Base-by-base conservation (phyloP, 768 basidiomycete genomes). In the Pulveroboletus sp. region DNA sequence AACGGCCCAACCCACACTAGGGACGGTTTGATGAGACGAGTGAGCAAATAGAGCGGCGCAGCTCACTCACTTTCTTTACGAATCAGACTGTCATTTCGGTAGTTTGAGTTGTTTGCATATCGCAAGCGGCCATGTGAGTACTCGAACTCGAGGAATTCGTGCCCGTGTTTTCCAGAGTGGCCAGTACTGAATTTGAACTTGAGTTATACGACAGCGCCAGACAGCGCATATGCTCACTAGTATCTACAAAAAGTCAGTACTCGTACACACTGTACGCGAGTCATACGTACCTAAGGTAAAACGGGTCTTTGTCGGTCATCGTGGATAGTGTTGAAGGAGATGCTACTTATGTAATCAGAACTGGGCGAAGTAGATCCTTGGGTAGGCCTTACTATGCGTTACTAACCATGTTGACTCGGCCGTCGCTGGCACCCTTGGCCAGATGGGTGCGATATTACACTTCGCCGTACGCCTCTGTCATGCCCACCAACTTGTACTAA, bases 91-190 rank as follows among this genome's bases (percentile, higher is more conserved):
- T 99, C 97, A 61, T 98, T 98, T 27, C 97, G 76, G 72, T 99
- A 99, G 71, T 99, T 99, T 10, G 95, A 97, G 76, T 98, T 98
- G 76, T 98, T 95, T 53, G 97, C 97, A 68, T 98, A 99, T 57
- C 97, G 82, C 47, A 98, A 79, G 56, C 95, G 86, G 33, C 95
- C 95, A 74, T 94, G 90, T 13, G 91, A 88, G 73, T 97, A 97
- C 69, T 98, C 95, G 61, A 98, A 99, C 68, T 99, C 95, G 39
- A 99, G 78, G 68, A 98, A 98, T 68, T 97, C 94, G 72, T 97
- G 94, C 19, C 93, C 94, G 61, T 95, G 94, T 68, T 94, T 94
- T 52, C 95, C 95, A 61, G 93, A 94, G 70, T 99, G 95, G n/a
- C 97, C 95, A 25, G 94, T 95, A 49, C 55, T 56, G 36, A n/a